A percentile compares a stretch with the other conserved stretches of the same genome.
Evolutionary conservation across 768 basidiomycete genomes (phyloP).

Genomic region (Lactarius akahatsu): DNA sequence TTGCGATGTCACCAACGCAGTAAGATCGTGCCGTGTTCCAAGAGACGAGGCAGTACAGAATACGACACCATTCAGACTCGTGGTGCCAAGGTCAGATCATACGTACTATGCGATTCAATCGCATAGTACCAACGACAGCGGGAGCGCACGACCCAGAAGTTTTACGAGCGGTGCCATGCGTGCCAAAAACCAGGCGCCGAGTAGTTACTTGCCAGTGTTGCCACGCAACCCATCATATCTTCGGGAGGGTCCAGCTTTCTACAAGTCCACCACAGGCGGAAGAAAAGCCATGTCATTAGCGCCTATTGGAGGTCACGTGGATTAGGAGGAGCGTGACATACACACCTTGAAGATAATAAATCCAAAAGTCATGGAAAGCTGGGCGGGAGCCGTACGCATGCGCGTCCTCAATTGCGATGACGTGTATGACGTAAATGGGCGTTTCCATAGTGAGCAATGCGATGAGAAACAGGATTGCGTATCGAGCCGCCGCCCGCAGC

Average conservation of each 20-base stretch:
- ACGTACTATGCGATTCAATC: too few species aligned
- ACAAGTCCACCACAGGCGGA: conserved; percentile 89
- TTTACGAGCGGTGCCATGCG: conserved; percentile 95
- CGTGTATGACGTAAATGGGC: conserved; percentile 91
- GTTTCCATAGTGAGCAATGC: conserved; percentile 85
- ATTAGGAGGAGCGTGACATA: too few species aligned
- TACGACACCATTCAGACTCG: too few species aligned
- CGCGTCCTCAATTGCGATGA: conserved; percentile 91
- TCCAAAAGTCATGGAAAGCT: conserved; percentile 95
- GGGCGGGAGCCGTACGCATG: conserved; percentile 74
- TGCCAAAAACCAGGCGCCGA: conserved; percentile 92
- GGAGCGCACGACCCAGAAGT: conserved; percentile 82
- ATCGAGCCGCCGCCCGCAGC: conserved; percentile 45
- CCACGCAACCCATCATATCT: conserved; percentile 97
- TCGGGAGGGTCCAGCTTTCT: conserved; percentile 93
- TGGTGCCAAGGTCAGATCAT: too few species aligned
- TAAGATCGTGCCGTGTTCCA: too few species aligned
- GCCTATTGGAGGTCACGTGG: too few species aligned
- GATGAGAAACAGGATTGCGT: conserved; percentile 66
- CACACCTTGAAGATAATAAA: conserved; percentile 84
- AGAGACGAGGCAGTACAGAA: too few species aligned
- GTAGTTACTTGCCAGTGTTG: conserved; percentile 97
- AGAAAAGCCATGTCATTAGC: conserved; percentile 78
- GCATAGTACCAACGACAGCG: too few species aligned
- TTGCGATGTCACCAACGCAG: too few species aligned